phyloP scores from a whole-genome alignment of 257 asterid genomes.

The Ehretia macrophylla region DNA sequence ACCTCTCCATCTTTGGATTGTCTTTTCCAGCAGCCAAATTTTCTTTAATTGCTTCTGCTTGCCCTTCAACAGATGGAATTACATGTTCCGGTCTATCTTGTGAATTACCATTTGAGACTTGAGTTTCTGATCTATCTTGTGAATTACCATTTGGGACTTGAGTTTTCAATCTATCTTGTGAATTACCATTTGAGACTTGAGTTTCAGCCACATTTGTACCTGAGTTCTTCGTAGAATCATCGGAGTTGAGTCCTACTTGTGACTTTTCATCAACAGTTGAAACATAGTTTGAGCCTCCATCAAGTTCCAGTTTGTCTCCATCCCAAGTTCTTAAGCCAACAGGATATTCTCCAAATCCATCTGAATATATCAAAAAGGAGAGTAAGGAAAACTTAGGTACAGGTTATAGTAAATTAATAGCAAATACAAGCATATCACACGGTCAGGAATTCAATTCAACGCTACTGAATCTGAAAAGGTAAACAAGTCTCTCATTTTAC shows the following conservation, averaged over 20 bases:
- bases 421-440: background rate
- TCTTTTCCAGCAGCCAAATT: slow-evolving; percentile 31
- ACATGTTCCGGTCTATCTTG: slow-evolving; percentile 14
- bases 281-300: slow-evolving; percentile 21
- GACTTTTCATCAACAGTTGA: slow-evolving; percentile 25
- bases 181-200: slow-evolving; percentile 7
- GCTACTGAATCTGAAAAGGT: too few species aligned
- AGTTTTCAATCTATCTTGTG: too few species aligned
- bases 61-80: slow-evolving; percentile 25
- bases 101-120: slow-evolving; percentile 20
- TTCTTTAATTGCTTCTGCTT: slow-evolving; percentile 28
- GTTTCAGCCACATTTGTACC: slow-evolving; percentile 21
- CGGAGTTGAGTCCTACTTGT: slow-evolving; percentile 22
- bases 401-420: background rate
- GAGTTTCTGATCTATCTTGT: too few species aligned
- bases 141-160: slow-evolving; percentile 23
- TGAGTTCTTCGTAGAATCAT: slow-evolving; percentile 17
- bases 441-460: too few species aligned
- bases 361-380: slow-evolving; percentile 30
- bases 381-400: background rate
- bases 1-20: slow-evolving; percentile 30
- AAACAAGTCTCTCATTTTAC: too few species aligned
- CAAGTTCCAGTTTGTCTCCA: slow-evolving; percentile 30
- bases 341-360: slow-evolving; percentile 41
- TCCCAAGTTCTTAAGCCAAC: slow-evolving; percentile 37